These are phyloP conservation scores for Mollisiaceae sp. DNA, from an alignment of 2,329 filamentous ascomycete genomes.

Conservation along the genomic window DNA sequence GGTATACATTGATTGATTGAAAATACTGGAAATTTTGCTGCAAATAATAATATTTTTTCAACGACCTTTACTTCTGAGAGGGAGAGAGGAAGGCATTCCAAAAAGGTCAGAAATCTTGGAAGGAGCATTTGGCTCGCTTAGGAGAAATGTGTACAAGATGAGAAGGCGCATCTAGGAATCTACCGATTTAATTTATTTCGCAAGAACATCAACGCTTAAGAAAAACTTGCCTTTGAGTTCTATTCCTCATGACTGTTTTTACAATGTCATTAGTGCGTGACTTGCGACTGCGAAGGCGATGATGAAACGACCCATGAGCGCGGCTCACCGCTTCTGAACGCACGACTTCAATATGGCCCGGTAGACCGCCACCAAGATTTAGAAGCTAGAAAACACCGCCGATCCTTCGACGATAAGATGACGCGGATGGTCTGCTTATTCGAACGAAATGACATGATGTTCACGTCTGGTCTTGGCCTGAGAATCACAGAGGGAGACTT, in stretches of 20 bases:
- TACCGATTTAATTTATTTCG: background rate
- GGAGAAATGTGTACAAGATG: conserved; percentile 4
- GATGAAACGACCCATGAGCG: no score
- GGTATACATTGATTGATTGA: background rate
- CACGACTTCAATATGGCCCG: background rate
- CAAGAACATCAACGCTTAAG: background rate
- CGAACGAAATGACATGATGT: background rate
- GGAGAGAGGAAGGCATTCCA: background rate
- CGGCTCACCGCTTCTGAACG: background rate
- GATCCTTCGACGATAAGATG: background rate
- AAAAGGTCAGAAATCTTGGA: background rate
- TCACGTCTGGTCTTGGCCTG: background rate
- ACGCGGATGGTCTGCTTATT: background rate
- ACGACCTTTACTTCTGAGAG: background rate
- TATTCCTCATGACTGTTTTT: background rate
- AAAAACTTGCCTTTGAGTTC: background rate
- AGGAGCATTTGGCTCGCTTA: conserved; percentile 3
- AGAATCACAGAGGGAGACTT: background rate
- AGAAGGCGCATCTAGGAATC: background rate
- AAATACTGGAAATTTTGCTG: background rate
- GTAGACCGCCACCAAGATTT: background rate
- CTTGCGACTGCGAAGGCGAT: background rate
- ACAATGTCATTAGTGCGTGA: background rate
- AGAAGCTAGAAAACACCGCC: background rate
- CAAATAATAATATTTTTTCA: background rate